Base-by-base conservation (phyloP, 73 alveolate genomes). In the Blepharisma japonicum region DNA sequence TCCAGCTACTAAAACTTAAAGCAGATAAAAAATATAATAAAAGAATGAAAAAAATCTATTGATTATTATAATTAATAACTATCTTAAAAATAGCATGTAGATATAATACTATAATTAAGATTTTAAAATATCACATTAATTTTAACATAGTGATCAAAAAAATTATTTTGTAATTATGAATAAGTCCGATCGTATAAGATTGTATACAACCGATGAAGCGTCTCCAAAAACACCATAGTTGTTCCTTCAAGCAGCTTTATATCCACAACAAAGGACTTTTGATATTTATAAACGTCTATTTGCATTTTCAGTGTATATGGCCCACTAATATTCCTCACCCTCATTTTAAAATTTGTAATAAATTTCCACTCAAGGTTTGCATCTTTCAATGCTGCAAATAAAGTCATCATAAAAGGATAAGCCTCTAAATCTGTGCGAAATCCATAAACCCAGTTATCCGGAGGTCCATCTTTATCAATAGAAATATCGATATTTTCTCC, bases 361-460 rank as follows among this genome's bases (percentile, higher is more conserved):
- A n/a, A 14, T 25, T 61, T 61, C 38, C 46, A 61, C 74, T 25
- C 23, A 20, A 61, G 11, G 2, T 39, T 39, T 18, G 74, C 38
- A n/a, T 61, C 50, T 8, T 14, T 14, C 2, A 61, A 61, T 1
- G 47, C 46, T 5, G 14, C 74, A 14, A 61, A 25, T 25, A 61
- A 4, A 1, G 14, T 61, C 18, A 61, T 39, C 39, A 25, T 61
- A 25, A 61, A 61, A 5, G 23, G 23, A 25, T 25, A 61, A 61
- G 74, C 47, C 47, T 61, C 47, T 25, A 61, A 61, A 61, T 14
- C 23, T n/a, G 47, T 14, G 47, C 74, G 38, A 61, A 61, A 61
- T n/a, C 74, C 74, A 61, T 61, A 61, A 61, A 39, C 46, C 74
- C 74, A 61, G 5, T 61, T 61, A 25, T 25, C 23, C 0, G 74